Evolutionary conservation across 2,329 filamentous ascomycete genomes (phyloP).

Genomic region (Ceratocystis lukuohia): DNA sequence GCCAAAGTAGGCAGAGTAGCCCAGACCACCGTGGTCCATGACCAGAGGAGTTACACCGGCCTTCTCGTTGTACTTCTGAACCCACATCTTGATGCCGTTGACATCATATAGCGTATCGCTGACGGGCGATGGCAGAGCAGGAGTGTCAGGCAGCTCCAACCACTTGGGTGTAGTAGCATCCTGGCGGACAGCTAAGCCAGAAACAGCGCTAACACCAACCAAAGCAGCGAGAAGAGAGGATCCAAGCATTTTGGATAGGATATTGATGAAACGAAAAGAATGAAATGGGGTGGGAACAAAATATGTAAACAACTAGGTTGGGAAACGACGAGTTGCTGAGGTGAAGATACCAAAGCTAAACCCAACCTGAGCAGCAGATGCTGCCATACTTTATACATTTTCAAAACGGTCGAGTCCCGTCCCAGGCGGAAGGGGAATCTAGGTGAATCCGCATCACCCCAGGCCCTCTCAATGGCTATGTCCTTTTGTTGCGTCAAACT

Average conservation of each 20-base stretch:
- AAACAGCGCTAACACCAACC: neutral
- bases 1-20: constrained; percentile 32
- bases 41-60: constrained; percentile 28
- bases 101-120: constrained; percentile 24
- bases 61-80: constrained; percentile 30
- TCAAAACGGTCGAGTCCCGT: neutral
- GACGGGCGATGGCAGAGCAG: constrained; percentile 28
- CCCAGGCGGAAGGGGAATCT: neutral
- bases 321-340: neutral
- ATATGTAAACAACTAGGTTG: neutral
- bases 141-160: constrained; percentile 29
- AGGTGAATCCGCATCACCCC: neutral
- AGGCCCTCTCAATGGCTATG: neutral
- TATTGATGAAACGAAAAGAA: neutral
- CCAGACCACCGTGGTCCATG: constrained; percentile 31
- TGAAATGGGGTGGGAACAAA: neutral
- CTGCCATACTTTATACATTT: neutral
- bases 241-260: constrained; percentile 6
- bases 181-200: constrained; percentile 23
- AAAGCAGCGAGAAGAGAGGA: constrained; percentile 11
- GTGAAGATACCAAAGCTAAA: neutral
- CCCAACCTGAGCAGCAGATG: neutral
- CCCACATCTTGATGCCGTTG: constrained; percentile 31
- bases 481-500: neutral
- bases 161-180: constrained; percentile 23